These are phyloP conservation scores for Collybiopsis luxurians DNA, from an alignment of 768 basidiomycete genomes.

Conservation along the genomic window DNA sequence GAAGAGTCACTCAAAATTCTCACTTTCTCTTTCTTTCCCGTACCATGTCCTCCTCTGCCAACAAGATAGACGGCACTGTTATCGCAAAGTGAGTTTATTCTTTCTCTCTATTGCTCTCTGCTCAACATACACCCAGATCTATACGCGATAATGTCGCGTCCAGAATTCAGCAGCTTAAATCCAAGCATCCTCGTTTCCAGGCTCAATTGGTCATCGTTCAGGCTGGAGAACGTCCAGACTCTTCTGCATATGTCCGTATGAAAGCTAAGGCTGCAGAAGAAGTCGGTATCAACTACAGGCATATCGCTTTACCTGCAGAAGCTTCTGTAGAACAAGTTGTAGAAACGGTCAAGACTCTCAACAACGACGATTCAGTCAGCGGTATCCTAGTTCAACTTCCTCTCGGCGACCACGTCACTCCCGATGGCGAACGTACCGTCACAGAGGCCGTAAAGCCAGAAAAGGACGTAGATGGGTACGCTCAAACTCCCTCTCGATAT, in stretches of 20 bases:
- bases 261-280: slow-evolving; percentile 95
- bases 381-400: slow-evolving; percentile 97
- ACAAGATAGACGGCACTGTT: slow-evolving; percentile 77
- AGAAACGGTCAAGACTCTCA: slow-evolving; percentile 74
- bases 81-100: slow-evolving; percentile 69
- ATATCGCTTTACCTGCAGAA: slow-evolving; percentile 69
- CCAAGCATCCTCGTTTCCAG: slow-evolving; percentile 81
- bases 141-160: slow-evolving; percentile 76
- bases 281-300: slow-evolving; percentile 85
- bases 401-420: slow-evolving; percentile 75
- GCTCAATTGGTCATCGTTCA: slow-evolving; percentile 92
- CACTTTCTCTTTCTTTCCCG: slow-evolving; percentile 15
- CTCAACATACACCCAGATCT: slow-evolving; percentile 46
- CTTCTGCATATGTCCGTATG: slow-evolving; percentile 93
- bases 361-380: slow-evolving; percentile 75
- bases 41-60: slow-evolving; percentile 35
- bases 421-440: slow-evolving; percentile 83
- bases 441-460: slow-evolving; percentile 93
- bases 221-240: slow-evolving; percentile 90
- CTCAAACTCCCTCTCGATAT: slow-evolving; percentile 8
- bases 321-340: slow-evolving; percentile 76
- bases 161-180: slow-evolving; percentile 61
- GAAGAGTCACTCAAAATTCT: neutral
- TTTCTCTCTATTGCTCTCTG: slow-evolving; percentile 4
- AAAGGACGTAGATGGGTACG: slow-evolving; percentile 96